Evolutionary conservation across 495 filamentous ascomycete species (phyloP).

Genomic region (Amphirosellinia nigrospora): DNA sequence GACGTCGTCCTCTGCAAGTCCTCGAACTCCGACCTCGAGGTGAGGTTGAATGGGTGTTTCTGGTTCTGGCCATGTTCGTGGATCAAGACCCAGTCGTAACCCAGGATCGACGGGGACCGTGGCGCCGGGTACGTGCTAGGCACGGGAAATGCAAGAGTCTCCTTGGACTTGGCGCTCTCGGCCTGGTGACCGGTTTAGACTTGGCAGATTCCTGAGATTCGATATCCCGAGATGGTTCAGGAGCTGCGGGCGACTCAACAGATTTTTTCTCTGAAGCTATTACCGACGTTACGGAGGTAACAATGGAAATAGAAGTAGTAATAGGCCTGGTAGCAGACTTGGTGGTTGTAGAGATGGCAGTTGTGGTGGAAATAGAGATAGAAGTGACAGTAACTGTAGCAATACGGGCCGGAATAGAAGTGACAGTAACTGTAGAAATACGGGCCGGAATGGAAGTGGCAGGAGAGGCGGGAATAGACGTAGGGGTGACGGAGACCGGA

Average conservation of each 20-base stretch:
- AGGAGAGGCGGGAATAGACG: not conserved
- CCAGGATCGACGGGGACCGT: not conserved
- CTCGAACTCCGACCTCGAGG: not conserved
- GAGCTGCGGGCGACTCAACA: not conserved
- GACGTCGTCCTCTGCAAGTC: not conserved
- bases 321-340: not conserved
- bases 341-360: not conserved
- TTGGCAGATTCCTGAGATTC: not conserved
- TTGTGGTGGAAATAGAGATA: not conserved
- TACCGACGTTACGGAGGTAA: not conserved
- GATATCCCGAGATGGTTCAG: not conserved
- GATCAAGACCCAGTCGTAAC: not conserved
- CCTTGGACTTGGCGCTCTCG: too few relatives aligned
- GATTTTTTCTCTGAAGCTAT: not conserved
- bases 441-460: not conserved
- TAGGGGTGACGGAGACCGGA: not conserved
- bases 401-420: not conserved
- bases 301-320: not conserved
- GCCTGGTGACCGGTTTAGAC: not conserved
- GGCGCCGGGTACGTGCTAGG: not conserved
- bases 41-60: not conserved
- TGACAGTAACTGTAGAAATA: not conserved
- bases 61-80: not conserved
- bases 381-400: not conserved
- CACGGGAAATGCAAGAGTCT: not conserved